Evolutionary conservation across 352 stramenopile species (phyloP), one percentile per base, ranked within the genome.

Genomic region (Globisporangium recalcitrans): DNA sequence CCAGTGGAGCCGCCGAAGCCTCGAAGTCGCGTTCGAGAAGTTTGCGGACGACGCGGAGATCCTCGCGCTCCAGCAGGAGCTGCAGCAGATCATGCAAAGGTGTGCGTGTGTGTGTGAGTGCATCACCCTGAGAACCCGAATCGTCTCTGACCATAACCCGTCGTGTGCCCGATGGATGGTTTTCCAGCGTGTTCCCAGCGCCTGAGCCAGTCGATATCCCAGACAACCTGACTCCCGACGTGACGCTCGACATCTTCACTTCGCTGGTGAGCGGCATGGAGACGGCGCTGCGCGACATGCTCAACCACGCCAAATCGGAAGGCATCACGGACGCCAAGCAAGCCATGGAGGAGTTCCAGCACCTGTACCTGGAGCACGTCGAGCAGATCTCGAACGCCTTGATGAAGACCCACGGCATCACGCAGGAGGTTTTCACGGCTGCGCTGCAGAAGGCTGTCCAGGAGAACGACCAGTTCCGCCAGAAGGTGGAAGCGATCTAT

Each of bases 261-360:
- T 58, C 76, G 56, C 77, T 95, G 49, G 77, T 90, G 42, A 76
- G 78, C 56, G 79, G 73, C 34, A 92, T 93, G 81, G 82, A 90
- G 65, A 74, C 75, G 52, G 85, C 85, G n/a, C 89, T 93, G 80
- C 61, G 64, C 26, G 83, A 91, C 46, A 90, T 88, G 77, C 75
- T 95, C 58, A 59, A 64, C 5, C 80, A 95, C 51, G 85, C 85
- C 21, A 72, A 75, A 44, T 63, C 69, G 36, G 82, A 92, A 31
- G 85, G 85, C 19, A 91, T 95, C 53, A 88, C 75, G 47, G 80
- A 94, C 62, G 72, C 70, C 1, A 55, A 60, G 47, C 79, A 85
- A 52, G 83, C 82, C 21, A 87, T 92, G 80, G 74, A 90, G 40
- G 83, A 90, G 56, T 92, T 90, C 66, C 80, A 89, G 73, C 64